Evolutionary conservation across 306 rosid genomes (phyloP), one percentile per base, ranked within the genome.

Genomic region (Quercus agrifolia): DNA sequence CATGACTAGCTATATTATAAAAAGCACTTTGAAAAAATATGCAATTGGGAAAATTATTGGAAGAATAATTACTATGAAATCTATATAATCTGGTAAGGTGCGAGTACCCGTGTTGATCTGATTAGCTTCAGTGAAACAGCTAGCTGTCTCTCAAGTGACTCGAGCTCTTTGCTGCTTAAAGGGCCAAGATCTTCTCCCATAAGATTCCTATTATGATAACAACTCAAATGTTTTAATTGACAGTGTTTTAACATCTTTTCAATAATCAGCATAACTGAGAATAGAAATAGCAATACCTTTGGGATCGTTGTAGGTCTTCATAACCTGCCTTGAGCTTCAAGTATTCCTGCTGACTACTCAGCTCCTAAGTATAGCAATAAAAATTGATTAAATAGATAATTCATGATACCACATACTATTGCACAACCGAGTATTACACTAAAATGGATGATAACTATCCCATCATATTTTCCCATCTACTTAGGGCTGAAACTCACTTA

Each of bases 331-430:
- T 93, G 72, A 96, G 98, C 92, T 88, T 96, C 93, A 96, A 83
- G 83, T 96, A 96, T 71, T 96, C 99, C 80, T 96, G 99, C 74
- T 96, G 99, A 80, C 97, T 96, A 82, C 98, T 93, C 90, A 96
- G 72, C 77, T 96, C 99, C 98, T 96, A 68, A 12, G 1, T 63
- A 27, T 15, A 19, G 21, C 7, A 19, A 13, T 35, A 33, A 19
- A 35, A 38, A 9, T 68, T 33, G n/a, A 9, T 35, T 68, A 67
- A 6, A 67, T 41, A 78, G 72, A 67, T 10, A 33, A n/a, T 67
- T 67, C 44, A 28, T 63, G 38, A 15, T 28, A 33, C 52, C 12
- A 49, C 17, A 49, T 49, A 49, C 15, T 49, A 49, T 49, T 49
- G 5, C 54, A 59, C 66, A 59, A 59, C 14, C 21, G 15, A 21